These are phyloP conservation scores for Butyriboletus loyo DNA, from an alignment of 768 basidiomycete genomes.

Conservation along the genomic window DNA sequence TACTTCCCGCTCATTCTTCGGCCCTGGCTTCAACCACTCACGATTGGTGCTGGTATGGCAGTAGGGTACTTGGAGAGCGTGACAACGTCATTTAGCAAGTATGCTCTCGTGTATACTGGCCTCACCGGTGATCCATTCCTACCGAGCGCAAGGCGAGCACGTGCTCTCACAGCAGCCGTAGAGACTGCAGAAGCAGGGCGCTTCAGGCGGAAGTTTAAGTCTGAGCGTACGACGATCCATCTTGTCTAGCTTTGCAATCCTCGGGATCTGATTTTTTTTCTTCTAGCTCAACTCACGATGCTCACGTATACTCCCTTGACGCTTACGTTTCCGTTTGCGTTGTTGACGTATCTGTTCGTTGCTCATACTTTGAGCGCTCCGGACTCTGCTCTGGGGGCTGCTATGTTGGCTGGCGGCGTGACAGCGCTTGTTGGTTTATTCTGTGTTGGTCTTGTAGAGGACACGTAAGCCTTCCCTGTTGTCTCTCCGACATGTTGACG, in stretches of 20 bases:
- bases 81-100: constrained; percentile 56
- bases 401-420: constrained; percentile 72
- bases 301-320: constrained; percentile 72
- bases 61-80: constrained; percentile 43
- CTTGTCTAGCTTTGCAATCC: not conserved
- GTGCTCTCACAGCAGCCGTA: constrained; percentile 53
- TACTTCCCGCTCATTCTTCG: constrained; percentile 46
- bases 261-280: constrained; percentile 4
- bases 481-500: not conserved
- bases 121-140: constrained; percentile 73
- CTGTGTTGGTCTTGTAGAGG: constrained; percentile 77
- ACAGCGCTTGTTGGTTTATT: constrained; percentile 82
- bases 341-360: constrained; percentile 85
- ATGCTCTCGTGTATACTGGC: constrained; percentile 70
- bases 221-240: constrained; percentile 50
- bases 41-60: constrained; percentile 35
- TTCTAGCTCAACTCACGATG: constrained; percentile 60
- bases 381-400: constrained; percentile 68
- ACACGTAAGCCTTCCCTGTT: constrained; percentile 49
- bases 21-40: constrained; percentile 41
- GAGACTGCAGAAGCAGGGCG: constrained; percentile 43
- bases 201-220: constrained; percentile 47
- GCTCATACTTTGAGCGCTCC: constrained; percentile 74
- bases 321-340: constrained; percentile 76
- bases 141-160: constrained; percentile 52